Conservation (phyloP, 2,329 filamentous ascomycete genomes). For the Verticillium alfalfae region DNA sequence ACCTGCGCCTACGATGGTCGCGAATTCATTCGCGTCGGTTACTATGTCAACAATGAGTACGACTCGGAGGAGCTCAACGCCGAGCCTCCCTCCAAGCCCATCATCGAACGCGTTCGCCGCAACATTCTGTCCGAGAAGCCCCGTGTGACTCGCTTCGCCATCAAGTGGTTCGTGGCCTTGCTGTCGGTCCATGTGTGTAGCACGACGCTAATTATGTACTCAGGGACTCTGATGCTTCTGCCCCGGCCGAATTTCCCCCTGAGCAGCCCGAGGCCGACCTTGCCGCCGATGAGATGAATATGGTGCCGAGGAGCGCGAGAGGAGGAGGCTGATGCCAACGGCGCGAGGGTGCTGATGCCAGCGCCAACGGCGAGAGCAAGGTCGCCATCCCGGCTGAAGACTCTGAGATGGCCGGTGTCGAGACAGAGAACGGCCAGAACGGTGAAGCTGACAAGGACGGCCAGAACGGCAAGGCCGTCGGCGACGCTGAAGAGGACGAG, state of each 20-base stretch:
- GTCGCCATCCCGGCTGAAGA: constrained; percentile 50
- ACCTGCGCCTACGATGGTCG: constrained; percentile 94
- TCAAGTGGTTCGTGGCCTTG: constrained; percentile 75
- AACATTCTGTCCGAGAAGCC: constrained; percentile 97
- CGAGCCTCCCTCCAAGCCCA: constrained; percentile 85
- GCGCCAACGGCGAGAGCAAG: constrained; percentile 36
- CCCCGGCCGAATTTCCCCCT: constrained; percentile 90
- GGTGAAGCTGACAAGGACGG: constrained; percentile 16
- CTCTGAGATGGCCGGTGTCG: constrained; percentile 69
- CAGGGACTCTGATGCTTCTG: constrained; percentile 97
- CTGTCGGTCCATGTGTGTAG: background rate
- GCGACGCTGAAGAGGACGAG: constrained; percentile 58
- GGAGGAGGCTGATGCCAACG: constrained; percentile 54
- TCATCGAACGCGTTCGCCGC: constrained; percentile 85
- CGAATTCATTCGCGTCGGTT: constrained; percentile 96
- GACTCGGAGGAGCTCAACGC: constrained; percentile 82
- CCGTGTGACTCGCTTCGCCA: constrained; percentile 92
- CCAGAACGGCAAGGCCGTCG: constrained; percentile 26
- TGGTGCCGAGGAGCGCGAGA: constrained; percentile 84
- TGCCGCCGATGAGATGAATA: constrained; percentile 83
- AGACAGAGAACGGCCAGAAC: constrained; percentile 31
- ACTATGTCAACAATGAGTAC: constrained; percentile 99
- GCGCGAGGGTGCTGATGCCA: constrained; percentile 46
- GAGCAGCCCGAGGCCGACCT: constrained; percentile 95
- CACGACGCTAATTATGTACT: background rate